Conservation (phyloP, 805 yeast species). For the Clavispora phyllophila region DNA sequence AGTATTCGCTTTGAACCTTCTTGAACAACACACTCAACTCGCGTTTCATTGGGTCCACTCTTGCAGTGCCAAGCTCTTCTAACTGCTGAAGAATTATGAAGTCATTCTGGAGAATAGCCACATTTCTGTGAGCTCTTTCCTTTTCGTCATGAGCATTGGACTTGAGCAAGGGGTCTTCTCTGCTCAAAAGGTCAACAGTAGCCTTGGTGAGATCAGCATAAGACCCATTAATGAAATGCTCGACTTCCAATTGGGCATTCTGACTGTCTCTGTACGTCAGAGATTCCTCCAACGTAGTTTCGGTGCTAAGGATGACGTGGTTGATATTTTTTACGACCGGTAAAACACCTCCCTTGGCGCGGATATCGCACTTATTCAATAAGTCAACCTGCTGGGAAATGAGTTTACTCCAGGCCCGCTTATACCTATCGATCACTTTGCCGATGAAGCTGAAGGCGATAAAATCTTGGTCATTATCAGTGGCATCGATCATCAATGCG, state of each 20-base stretch:
- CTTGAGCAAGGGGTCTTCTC: conserved; percentile 42
- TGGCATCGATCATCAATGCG: conserved; percentile 28
- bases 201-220: conserved; percentile 31
- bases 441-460: conserved; percentile 43
- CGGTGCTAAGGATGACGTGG: conserved; percentile 28
- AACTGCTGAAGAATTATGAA: conserved; percentile 32
- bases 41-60: conserved; percentile 19
- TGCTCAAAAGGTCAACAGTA: conserved; percentile 28
- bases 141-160: conserved; percentile 40
- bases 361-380: conserved; percentile 30
- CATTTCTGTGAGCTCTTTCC: conserved; percentile 37
- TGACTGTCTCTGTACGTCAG: conserved; percentile 14
- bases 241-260: conserved; percentile 14
- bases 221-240: conserved; percentile 23
- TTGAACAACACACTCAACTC: conserved; percentile 25
- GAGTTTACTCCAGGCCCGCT: conserved; percentile 54
- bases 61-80: conserved; percentile 19
- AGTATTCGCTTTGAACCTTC: conserved; percentile 26
- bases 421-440: conserved; percentile 48
- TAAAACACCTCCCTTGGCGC: conserved; percentile 33
- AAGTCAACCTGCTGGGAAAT: conserved; percentile 48
- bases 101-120: conserved; percentile 36
- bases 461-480: conserved; percentile 57
- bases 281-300: conserved; percentile 26
- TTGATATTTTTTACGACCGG: conserved; percentile 30